Evolutionary conservation across 805 yeast genomes (phyloP).

Genomic region (Starmera quercuum): DNA sequence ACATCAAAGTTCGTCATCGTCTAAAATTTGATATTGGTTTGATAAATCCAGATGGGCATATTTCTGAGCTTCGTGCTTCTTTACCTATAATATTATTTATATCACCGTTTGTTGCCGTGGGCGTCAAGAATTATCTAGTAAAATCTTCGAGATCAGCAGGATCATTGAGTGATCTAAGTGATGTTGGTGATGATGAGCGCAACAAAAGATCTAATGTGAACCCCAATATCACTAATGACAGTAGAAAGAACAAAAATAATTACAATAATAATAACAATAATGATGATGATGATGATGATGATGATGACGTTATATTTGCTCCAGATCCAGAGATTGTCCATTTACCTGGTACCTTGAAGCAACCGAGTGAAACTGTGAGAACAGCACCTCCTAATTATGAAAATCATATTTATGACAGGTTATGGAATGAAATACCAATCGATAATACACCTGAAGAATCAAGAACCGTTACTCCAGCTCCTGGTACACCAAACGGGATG

Average conservation of each 20-base stretch:
- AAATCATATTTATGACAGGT: conserved; percentile 70
- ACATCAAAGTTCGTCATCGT: conserved; percentile 83
- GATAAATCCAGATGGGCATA: conserved; percentile 85
- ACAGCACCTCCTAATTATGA: conserved; percentile 86
- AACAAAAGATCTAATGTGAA: neutral
- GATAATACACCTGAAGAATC: conserved; percentile 25
- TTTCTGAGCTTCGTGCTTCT: conserved; percentile 86
- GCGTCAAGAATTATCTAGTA: conserved; percentile 31
- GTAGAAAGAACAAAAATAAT: conserved; percentile 5
- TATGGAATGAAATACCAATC: conserved; percentile 54
- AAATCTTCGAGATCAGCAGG: conserved; percentile 4
- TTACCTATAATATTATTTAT: conserved; percentile 73
- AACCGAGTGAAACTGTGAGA: conserved; percentile 19
- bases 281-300: conserved; percentile 18
- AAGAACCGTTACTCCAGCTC: conserved; percentile 22
- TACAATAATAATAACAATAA: conserved; percentile 7
- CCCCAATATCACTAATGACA: conserved; percentile 3
- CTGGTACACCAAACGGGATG: conserved; percentile 15
- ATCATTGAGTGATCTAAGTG: conserved; percentile 16
- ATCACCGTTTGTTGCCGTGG: conserved; percentile 73
- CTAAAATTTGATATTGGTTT: conserved; percentile 73
- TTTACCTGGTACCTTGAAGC: conserved; percentile 9
- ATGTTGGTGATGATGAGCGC: conserved; percentile 2
- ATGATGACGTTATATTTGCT: conserved; percentile 33
- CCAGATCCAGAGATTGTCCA: conserved; percentile 24